Evolutionary conservation across 352 stramenopile species (phyloP).

Genomic region (Peronospora belbahrii): DNA sequence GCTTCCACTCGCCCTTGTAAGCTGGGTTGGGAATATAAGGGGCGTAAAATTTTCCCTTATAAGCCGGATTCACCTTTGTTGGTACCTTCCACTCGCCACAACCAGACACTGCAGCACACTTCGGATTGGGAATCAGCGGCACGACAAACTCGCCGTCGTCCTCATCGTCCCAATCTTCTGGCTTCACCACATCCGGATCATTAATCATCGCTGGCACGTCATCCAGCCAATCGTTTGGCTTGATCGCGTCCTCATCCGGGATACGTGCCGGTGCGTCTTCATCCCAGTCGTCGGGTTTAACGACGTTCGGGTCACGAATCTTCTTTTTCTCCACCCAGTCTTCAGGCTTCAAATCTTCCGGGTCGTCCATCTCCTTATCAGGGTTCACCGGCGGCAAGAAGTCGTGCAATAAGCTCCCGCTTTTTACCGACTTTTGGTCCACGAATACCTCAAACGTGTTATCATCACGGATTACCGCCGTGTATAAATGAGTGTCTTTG

Average conservation of each 20-base stretch:
- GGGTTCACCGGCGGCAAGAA: slow-evolving; percentile 84
- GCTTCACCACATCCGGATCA: slow-evolving; percentile 73
- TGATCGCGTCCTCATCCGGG: slow-evolving; percentile 74
- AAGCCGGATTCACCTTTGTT: slow-evolving; percentile 85
- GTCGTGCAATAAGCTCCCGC: slow-evolving; percentile 71
- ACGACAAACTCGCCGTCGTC: slow-evolving; percentile 88
- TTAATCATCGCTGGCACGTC: slow-evolving; percentile 69
- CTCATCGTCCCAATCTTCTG: slow-evolving; percentile 92
- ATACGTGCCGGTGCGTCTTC: slow-evolving; percentile 86
- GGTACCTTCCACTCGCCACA: slow-evolving; percentile 88
- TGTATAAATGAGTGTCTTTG: slow-evolving; percentile 89
- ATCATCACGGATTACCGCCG: slow-evolving; percentile 83
- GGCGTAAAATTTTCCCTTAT: slow-evolving; percentile 89
- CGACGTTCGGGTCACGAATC: slow-evolving; percentile 82
- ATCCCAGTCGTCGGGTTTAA: slow-evolving; percentile 91
- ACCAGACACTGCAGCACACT: slow-evolving; percentile 74
- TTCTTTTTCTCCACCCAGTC: slow-evolving; percentile 89
- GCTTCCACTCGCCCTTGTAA: slow-evolving; percentile 88
- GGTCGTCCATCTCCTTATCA: slow-evolving; percentile 89
- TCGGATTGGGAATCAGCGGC: slow-evolving; percentile 86
- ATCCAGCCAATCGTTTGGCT: slow-evolving; percentile 88
- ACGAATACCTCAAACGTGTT: slow-evolving; percentile 91
- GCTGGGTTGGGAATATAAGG: slow-evolving; percentile 88
- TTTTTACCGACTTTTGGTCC: slow-evolving; percentile 77
- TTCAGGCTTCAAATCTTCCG: slow-evolving; percentile 83